A percentile compares a stretch with the other conserved stretches of the same genome.
phyloP scores from a whole-genome alignment of 129 eudicot genomes.

The Rutidosis leptorrhynchoides region DNA sequence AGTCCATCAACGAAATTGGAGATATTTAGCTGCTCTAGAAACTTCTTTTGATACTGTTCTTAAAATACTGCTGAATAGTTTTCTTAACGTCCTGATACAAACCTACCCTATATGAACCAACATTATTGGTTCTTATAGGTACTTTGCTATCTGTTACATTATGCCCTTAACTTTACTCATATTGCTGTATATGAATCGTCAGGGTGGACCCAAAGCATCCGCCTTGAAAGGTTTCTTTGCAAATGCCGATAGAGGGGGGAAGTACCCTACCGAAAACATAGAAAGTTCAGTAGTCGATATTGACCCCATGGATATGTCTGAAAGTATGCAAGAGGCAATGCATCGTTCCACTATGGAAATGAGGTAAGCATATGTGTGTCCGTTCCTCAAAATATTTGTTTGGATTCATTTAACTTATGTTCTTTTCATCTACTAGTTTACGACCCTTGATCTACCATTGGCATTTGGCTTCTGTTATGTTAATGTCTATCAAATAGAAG shows the following conservation, averaged over 20 bases:
- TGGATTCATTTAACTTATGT: neutral
- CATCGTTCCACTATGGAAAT: slow-evolving; percentile 93
- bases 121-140: slow-evolving; percentile 21
- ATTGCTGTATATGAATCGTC: slow-evolving; percentile 20
- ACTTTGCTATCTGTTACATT: slow-evolving; percentile 1
- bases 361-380: slow-evolving; percentile 59
- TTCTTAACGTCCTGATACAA: neutral
- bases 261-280: slow-evolving; percentile 33
- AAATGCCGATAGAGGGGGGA: slow-evolving; percentile 63
- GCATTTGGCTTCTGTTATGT: neutral
- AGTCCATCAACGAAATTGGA: neutral
- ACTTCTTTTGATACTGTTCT: neutral
- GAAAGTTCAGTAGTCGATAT: slow-evolving; percentile 53
- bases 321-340: slow-evolving; percentile 96
- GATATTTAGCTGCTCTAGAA: neutral
- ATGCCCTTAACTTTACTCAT: slow-evolving; percentile 11
- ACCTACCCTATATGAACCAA: neutral
- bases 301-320: slow-evolving; percentile 98
- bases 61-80: neutral
- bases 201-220: slow-evolving; percentile 61
- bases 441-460: neutral
- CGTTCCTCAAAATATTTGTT: neutral
- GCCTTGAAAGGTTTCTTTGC: slow-evolving; percentile 71
- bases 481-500: neutral
- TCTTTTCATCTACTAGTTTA: neutral